Conservation (phyloP, 345 rosid species). For the Camelina hispida region DNA sequence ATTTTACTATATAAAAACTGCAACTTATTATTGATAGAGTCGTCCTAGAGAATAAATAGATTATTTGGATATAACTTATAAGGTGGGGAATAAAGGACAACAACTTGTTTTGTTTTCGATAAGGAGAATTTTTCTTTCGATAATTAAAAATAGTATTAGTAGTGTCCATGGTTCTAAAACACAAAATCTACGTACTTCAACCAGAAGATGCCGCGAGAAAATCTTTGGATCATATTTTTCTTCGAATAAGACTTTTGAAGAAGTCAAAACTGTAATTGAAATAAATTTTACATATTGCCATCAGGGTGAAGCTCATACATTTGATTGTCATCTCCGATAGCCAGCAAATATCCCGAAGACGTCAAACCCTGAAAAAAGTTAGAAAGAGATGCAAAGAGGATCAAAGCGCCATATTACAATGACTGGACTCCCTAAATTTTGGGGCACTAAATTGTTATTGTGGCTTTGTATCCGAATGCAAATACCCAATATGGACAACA, state of each 20-base stretch:
- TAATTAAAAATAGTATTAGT: neutral
- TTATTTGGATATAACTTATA: too few relatives aligned
- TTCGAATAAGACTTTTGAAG: constrained; percentile 81
- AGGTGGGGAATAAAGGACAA: too few relatives aligned
- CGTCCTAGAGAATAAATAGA: too few relatives aligned
- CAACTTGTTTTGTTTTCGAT: too few relatives aligned
- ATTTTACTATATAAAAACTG: too few relatives aligned
- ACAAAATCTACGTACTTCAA: constrained; percentile 37
- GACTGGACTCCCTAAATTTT: neutral
- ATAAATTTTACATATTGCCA: constrained; percentile 71
- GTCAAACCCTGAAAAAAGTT: constrained; percentile 72
- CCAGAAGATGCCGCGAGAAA: constrained; percentile 23
- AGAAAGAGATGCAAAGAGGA: neutral
- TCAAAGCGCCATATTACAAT: neutral
- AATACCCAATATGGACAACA: too few relatives aligned
- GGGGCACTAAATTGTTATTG: too few relatives aligned
- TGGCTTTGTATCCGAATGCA: too few relatives aligned
- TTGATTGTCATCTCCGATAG: constrained; percentile 74
- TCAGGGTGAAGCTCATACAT: constrained; percentile 96
- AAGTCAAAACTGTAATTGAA: constrained; percentile 76
- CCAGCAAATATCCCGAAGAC: constrained; percentile 79
- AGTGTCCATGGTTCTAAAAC: constrained; percentile 1
- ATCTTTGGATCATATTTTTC: constrained; percentile 66
- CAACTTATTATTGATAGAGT: too few relatives aligned
- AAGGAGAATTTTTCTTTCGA: neutral